Base-by-base conservation (phyloP, 2,329 filamentous ascomycete species). In the Colletotrichum orbiculare region DNA sequence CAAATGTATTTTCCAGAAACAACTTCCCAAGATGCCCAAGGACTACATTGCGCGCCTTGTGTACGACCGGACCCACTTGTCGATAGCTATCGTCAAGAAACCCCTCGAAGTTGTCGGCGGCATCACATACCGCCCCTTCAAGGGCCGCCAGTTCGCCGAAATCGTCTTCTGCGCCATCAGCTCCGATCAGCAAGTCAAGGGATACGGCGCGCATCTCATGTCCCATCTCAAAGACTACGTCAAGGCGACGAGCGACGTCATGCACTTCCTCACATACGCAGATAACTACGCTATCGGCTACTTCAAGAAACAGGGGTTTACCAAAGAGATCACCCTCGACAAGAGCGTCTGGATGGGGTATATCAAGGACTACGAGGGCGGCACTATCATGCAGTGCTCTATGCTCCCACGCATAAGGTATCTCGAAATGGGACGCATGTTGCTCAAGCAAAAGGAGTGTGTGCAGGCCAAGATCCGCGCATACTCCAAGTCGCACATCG, bases 261-360 rank as follows among this genome's bases (percentile, higher is more conserved):
- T 97, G 94, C 94, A 99, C 78, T 99, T 99, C 78, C 85, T 99
- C 2, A 99, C 96, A 1, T 99, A 99, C 74, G 96, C 96, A 69
- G 96, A 99, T 78, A 99, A 99, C 77, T 98, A 98, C 74, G 96
- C 96, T 43, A 99, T 97, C 69, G 96, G 96, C 10, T 99, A 98
- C 77, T 99, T 99, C 79, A 97, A 98, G 78, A 99, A 99, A 76
- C 96, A 99, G 76, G 96, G 96, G 0, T 99, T 99, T 74, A 98
- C 96, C 2, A 99, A 99, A 76, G 95, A 99, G 72, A 98, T 99
- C 69, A 97, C 94, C 0, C 87, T 99, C 1, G 92, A 96, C 64
- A 91, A 90, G 72, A 89, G 90, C 2, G 90, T 93, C 4, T 99
- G 96, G 96, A 98, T 98, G 96, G 96, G 96, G 3, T 99, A 98